A percentile compares a stretch with the other conserved stretches of the same genome.
Conservation (phyloP, 2,329 filamentous ascomycete genomes). For the Stemphylium lycopersici region DNA sequence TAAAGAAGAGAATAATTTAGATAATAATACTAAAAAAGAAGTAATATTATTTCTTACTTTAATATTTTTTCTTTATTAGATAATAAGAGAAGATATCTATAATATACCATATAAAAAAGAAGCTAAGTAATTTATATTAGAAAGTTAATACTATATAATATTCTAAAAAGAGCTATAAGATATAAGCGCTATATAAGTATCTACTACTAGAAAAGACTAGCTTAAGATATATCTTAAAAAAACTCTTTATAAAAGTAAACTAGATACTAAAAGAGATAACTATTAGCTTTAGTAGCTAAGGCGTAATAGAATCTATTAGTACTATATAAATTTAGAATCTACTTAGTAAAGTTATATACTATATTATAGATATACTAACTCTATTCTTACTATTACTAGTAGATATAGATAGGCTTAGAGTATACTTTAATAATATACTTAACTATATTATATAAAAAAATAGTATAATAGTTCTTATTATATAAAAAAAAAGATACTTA, state of each 20-base stretch:
- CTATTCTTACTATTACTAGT: not conserved
- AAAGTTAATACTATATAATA: not conserved
- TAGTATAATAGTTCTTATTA: not conserved
- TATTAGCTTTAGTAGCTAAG: not conserved
- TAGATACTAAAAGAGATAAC: not conserved
- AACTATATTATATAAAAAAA: not conserved
- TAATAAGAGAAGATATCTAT: not conserved
- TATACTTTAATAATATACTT: constrained; percentile 1
- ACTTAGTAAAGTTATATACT: no score
- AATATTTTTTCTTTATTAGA: not conserved
- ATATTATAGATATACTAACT: not conserved
- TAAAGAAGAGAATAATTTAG: no score
- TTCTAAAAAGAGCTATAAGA: not conserved
- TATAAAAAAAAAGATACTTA: not conserved
- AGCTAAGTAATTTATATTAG: not conserved
- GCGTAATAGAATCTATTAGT: not conserved
- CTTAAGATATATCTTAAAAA: not conserved
- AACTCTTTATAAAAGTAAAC: not conserved
- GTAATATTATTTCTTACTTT: not conserved
- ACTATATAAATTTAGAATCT: not conserved
- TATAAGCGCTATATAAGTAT: not conserved
- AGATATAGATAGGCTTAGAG: not conserved
- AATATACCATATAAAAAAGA: not conserved
- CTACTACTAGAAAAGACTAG: not conserved
- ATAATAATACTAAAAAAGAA: not conserved